phyloP scores from a whole-genome alignment of 140 eudicot species.

The Flaveria floridana region DNA sequence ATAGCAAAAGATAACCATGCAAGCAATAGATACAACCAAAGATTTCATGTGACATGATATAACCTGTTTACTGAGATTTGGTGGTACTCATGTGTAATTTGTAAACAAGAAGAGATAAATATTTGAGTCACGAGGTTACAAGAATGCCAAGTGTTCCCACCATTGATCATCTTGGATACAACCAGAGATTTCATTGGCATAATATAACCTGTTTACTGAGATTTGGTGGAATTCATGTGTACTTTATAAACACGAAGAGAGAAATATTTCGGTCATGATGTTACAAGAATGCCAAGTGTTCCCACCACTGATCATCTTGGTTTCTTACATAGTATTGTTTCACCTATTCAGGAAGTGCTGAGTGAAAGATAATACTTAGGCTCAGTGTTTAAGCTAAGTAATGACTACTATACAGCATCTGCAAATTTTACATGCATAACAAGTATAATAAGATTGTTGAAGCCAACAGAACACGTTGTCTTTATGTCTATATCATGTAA shows the following conservation, averaged over 20 bases:
- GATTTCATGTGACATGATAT: neutral
- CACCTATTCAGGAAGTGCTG: neutral
- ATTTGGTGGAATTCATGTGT: neutral
- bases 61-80: neutral
- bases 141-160: neutral
- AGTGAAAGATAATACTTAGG: neutral
- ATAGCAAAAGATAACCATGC: neutral
- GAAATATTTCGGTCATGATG: neutral
- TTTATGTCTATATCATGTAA: neutral
- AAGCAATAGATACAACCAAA: slow-evolving; percentile 5
- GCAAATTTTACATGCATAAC: neutral
- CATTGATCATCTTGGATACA: neutral
- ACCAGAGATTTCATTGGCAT: neutral
- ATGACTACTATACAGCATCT: neutral
- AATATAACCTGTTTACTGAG: neutral
- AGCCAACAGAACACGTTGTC: neutral
- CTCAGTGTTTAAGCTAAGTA: neutral
- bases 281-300: slow-evolving; percentile 11
- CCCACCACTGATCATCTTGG: neutral
- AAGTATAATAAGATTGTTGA: neutral
- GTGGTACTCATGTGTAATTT: neutral
- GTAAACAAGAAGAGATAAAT: neutral
- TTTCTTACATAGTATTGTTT: neutral
- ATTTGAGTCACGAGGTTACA: neutral
- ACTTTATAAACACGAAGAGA: neutral